These are phyloP conservation scores for Dictyophora rubrovolvata DNA, from an alignment of 768 basidiomycete genomes.

Conservation along the genomic window DNA sequence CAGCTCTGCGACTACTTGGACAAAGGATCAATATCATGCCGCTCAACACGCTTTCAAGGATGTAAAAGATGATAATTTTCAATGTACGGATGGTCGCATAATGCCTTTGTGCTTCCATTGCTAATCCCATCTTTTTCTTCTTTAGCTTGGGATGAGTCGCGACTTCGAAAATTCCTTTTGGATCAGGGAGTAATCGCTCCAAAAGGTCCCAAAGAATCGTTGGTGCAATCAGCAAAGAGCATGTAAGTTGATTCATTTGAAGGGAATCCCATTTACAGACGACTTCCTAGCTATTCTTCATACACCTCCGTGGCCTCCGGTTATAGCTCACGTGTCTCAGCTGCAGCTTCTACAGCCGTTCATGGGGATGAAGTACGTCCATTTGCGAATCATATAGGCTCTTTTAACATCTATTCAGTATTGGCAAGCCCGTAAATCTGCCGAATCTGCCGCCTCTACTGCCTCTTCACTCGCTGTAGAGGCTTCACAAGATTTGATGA, in stretches of 20 bases:
- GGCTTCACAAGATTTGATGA: constrained; percentile 40
- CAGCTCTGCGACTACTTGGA: constrained; percentile 34
- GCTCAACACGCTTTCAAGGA: constrained; percentile 56
- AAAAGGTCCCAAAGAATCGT: constrained; percentile 65
- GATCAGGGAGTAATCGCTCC: constrained; percentile 83
- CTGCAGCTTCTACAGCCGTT: constrained; percentile 40
- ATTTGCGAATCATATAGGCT: constrained; percentile 25
- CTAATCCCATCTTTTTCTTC: constrained; percentile 25
- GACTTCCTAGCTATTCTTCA: constrained; percentile 30
- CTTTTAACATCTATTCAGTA: constrained; percentile 18
- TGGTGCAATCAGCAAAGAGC: constrained; percentile 63
- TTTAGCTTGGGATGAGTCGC: constrained; percentile 79
- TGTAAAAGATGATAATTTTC: constrained; percentile 13
- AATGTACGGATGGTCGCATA: constrained; percentile 42
- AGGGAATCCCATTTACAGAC: not conserved
- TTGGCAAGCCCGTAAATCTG: constrained; percentile 19
- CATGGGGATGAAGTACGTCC: constrained; percentile 35
- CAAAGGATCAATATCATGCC: constrained; percentile 48
- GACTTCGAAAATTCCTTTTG: constrained; percentile 72
- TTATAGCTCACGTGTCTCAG: constrained; percentile 41
- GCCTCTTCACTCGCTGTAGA: constrained; percentile 31
- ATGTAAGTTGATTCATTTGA: constrained; percentile 8
- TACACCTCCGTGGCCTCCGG: constrained; percentile 53
- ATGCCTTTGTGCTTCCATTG: not conserved
- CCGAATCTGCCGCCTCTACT: constrained; percentile 17